phyloP scores from a whole-genome alignment of 2,329 filamentous ascomycete genomes.

The Sclerotinia subarctica region DNA sequence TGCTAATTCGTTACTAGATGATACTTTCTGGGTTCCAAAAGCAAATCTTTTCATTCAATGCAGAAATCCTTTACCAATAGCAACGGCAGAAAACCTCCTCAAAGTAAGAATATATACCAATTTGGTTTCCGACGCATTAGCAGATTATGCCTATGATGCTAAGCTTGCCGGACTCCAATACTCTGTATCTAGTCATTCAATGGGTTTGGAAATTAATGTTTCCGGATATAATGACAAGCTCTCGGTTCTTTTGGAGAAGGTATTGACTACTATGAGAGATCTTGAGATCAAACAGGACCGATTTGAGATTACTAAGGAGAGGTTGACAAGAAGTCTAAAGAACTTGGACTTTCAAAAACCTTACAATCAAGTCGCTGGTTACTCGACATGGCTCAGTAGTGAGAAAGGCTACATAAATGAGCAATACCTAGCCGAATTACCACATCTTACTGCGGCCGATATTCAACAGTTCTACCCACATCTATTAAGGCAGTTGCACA shows the following conservation, averaged over 20 bases:
- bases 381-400: conserved; percentile 73
- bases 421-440: conserved; percentile 74
- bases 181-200: conserved; percentile 66
- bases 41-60: conserved; percentile 81
- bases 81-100: conserved; percentile 73
- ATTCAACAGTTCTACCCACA: conserved; percentile 76
- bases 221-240: conserved; percentile 97
- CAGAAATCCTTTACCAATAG: conserved; percentile 73
- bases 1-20: conserved; percentile 51
- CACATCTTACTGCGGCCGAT: conserved; percentile 68
- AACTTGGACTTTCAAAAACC: conserved; percentile 89
- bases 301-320: conserved; percentile 89
- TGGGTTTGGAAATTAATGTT: conserved; percentile 74
- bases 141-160: conserved; percentile 93
- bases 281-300: conserved; percentile 81
- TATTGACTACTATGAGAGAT: conserved; percentile 78
- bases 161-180: conserved; percentile 89
- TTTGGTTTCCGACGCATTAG: conserved; percentile 81
- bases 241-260: conserved; percentile 82
- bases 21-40: conserved; percentile 97
- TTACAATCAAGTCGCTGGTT: conserved; percentile 83
- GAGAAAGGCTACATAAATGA: conserved; percentile 78
- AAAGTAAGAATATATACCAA: conserved; percentile 80
- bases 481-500: conserved; percentile 76
- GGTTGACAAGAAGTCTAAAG: conserved; percentile 69